phyloP scores from a whole-genome alignment of 306 rosid species.

The Abrus pulchellus region DNA sequence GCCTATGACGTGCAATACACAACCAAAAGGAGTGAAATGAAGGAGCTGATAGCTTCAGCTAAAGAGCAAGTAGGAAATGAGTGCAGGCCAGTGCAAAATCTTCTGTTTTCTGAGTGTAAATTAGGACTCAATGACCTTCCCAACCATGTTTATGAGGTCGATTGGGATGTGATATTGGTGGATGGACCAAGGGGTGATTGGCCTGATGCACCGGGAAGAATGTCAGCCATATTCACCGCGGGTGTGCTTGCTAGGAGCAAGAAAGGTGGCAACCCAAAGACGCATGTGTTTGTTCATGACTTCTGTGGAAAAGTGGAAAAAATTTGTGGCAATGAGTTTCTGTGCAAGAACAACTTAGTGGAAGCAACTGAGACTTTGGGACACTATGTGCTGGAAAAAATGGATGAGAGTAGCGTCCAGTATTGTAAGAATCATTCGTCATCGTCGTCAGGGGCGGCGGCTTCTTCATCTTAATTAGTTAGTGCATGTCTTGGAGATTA shows the following conservation, averaged over 20 bases:
- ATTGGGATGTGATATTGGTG: constrained; percentile 89
- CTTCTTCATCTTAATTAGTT: constrained; percentile 45
- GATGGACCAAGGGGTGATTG: constrained; percentile 95
- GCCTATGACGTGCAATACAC: constrained; percentile 95
- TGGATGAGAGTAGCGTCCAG: constrained; percentile 79
- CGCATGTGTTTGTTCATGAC: constrained; percentile 91
- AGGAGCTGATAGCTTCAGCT: constrained; percentile 69
- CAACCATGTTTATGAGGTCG: constrained; percentile 89
- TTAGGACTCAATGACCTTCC: constrained; percentile 94
- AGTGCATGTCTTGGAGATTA: background rate
- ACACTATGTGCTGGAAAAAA: constrained; percentile 83
- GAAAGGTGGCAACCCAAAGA: constrained; percentile 87
- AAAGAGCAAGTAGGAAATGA: constrained; percentile 78
- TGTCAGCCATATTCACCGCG: constrained; percentile 87
- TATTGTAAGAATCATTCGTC: constrained; percentile 64
- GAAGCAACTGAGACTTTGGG: constrained; percentile 75
- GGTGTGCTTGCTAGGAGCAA: constrained; percentile 91
- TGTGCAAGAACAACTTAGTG: constrained; percentile 82
- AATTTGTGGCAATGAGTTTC: constrained; percentile 79
- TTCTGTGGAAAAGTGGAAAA: constrained; percentile 68
- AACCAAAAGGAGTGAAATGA: constrained; percentile 72
- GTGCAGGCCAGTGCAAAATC: constrained; percentile 94
- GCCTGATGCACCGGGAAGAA: constrained; percentile 92
- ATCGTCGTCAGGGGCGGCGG: constrained; percentile 37
- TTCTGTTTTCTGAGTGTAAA: constrained; percentile 84